phyloP scores from a whole-genome alignment of 495 filamentous ascomycete species.

The Talaromyces nanjingensis region DNA sequence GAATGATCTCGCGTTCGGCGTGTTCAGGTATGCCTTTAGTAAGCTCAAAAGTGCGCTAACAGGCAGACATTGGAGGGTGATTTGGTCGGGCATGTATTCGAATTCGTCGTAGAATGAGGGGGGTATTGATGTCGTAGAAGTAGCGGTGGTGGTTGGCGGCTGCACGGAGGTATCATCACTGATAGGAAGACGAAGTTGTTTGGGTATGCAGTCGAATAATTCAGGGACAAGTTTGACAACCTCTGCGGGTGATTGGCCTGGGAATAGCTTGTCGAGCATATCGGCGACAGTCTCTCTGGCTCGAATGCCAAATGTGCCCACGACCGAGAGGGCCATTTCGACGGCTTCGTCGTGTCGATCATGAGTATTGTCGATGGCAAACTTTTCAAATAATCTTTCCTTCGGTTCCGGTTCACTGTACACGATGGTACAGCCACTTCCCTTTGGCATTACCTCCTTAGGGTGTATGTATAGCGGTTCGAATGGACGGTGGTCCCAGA shows the following conservation, averaged over 20 bases:
- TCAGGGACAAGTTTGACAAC: constrained; percentile 26
- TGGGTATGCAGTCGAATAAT: constrained; percentile 13
- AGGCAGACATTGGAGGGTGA: background rate
- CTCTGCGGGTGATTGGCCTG: constrained; percentile 19
- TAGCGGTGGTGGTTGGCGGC: background rate
- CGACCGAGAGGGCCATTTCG: constrained; percentile 2
- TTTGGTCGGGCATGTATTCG: constrained; percentile 5
- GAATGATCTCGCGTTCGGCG: background rate
- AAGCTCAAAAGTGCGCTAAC: background rate
- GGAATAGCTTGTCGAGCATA: constrained; percentile 21
- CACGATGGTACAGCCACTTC: constrained; percentile 16
- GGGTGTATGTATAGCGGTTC: constrained; percentile 44
- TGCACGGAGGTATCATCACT: background rate
- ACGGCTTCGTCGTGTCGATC: constrained; percentile 1
- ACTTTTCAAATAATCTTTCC: background rate
- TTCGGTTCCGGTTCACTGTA: constrained; percentile 34
- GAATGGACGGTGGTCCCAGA: constrained; percentile 58
- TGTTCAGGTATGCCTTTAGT: background rate
- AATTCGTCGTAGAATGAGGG: constrained; percentile 1
- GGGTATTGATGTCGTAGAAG: background rate
- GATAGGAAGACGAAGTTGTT: background rate
- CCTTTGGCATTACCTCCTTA: constrained; percentile 51
- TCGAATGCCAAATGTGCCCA: constrained; percentile 14
- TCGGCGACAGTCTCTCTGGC: constrained; percentile 18
- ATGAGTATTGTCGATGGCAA: constrained; percentile 1